Percentiles rank a stretch among this genome's conserved stretches.
Conservation (phyloP, 148 eudicot species). For the Rhododendron kiyosumense region DNA sequence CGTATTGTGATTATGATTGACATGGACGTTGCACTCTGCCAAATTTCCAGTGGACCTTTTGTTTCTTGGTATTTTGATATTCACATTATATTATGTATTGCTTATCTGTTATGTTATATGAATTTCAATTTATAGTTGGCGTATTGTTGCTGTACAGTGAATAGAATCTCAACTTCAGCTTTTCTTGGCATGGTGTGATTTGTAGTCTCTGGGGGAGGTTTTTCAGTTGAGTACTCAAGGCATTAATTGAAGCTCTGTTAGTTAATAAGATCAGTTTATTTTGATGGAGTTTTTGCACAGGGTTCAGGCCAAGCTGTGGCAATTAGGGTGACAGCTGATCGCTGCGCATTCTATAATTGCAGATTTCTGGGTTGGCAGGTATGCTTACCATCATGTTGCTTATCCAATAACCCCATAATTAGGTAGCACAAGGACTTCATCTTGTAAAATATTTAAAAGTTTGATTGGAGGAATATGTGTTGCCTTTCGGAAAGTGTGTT, state of each 20-base stretch:
- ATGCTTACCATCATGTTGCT: not conserved
- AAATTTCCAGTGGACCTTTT: not conserved
- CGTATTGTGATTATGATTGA: not conserved
- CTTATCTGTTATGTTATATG: not conserved
- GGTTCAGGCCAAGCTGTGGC: conserved; percentile 99
- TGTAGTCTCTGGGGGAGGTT: not conserved
- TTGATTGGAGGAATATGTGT: not conserved
- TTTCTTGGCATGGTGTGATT: not conserved
- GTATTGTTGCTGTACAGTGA: not conserved
- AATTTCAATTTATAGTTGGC: not conserved
- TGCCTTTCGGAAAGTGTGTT: not conserved
- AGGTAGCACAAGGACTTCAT: not conserved
- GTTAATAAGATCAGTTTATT: not conserved
- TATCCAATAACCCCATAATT: not conserved
- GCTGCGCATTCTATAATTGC: conserved; percentile 90
- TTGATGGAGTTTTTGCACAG: conserved; percentile 23
- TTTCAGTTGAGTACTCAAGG: not conserved
- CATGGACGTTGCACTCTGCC: not conserved
- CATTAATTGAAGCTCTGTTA: not conserved
- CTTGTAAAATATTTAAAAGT: not conserved
- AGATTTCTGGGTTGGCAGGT: conserved; percentile 99
- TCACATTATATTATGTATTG: not conserved
- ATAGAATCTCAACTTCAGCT: not conserved
- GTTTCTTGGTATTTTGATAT: not conserved
- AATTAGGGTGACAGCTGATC: conserved; percentile 83